A percentile compares a stretch with the other conserved stretches of the same genome.
Evolutionary conservation across 169 alveolate species (phyloP).

Genomic region (Plasmodium chabaudi): DNA sequence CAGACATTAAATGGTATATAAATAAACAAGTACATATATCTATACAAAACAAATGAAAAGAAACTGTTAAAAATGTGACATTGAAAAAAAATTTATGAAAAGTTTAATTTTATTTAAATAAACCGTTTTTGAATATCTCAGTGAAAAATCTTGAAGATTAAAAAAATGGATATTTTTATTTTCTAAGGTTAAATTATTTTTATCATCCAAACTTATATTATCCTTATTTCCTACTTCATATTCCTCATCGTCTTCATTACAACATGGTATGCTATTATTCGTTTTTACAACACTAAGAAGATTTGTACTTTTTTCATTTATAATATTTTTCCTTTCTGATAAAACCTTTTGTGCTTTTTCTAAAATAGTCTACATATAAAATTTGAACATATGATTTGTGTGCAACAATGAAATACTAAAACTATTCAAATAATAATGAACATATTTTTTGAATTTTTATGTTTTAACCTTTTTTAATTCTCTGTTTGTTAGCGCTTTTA

Average conservation of each 20-base stretch:
- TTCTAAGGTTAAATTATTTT: conserved; percentile 5
- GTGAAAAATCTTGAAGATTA: conserved; percentile 31
- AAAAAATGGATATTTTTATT: conserved; percentile 19
- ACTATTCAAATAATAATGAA: not conserved
- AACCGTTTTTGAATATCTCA: conserved; percentile 53
- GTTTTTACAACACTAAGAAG: not conserved
- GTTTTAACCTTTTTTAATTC: conserved; percentile 41
- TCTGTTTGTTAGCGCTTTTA: conserved; percentile 42
- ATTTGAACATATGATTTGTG: not conserved
- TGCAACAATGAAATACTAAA: not conserved
- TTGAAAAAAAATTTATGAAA: not conserved
- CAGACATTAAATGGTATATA: not conserved
- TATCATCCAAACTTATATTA: not conserved
- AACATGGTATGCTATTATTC: not conserved
- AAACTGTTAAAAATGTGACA: not conserved
- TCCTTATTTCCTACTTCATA: not conserved
- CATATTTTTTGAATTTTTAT: not conserved
- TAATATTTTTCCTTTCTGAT: conserved; percentile 23
- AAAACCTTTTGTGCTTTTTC: conserved; percentile 45
- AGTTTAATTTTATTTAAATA: not conserved
- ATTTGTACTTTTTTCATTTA: conserved; percentile 20
- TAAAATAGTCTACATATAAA: conserved; percentile 37
- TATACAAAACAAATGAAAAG: conserved; percentile 1
- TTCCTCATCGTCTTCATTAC: not conserved
- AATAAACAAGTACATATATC: not conserved